A percentile compares a stretch with the other conserved stretches of the same genome.
Evolutionary conservation across 441 rosid species (phyloP).

Genomic region (Isatis lusitanica): DNA sequence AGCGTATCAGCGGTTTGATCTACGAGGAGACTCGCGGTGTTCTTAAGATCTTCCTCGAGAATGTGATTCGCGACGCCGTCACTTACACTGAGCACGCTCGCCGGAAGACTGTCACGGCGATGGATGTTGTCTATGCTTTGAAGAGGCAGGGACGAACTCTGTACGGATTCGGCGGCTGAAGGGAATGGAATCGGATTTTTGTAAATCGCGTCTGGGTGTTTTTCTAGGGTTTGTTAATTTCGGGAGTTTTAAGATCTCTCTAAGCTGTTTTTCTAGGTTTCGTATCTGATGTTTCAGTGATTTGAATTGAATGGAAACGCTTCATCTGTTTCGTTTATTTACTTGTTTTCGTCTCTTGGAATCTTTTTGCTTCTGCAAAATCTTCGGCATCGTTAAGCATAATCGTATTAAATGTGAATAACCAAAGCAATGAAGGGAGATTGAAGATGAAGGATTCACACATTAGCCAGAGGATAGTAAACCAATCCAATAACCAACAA

Average conservation of each 20-base stretch:
- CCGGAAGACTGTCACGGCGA: slow-evolving; percentile 45
- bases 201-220: background rate
- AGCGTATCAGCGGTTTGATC: slow-evolving; percentile 44
- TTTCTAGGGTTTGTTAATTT: slow-evolving; percentile 4
- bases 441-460: no score
- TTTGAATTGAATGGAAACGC: background rate
- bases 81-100: slow-evolving; percentile 40
- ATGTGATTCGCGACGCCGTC: slow-evolving; percentile 32
- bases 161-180: slow-evolving; percentile 44
- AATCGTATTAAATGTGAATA: no score
- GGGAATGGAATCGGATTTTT: background rate
- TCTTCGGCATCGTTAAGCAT: background rate
- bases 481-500: no score
- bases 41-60: slow-evolving; percentile 32
- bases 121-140: slow-evolving; percentile 50
- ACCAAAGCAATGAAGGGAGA: no score
- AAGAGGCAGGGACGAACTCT: slow-evolving; percentile 44
- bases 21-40: slow-evolving; percentile 45
- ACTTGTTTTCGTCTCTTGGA: background rate
- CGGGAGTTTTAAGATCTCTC: background rate
- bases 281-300: background rate
- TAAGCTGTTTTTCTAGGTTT: background rate
- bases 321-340: background rate
- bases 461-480: no score
- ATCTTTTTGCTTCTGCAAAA: no score